Evolutionary conservation across 2,329 filamentous ascomycete genomes (phyloP).

Genomic region (Fusarium burgessii): DNA sequence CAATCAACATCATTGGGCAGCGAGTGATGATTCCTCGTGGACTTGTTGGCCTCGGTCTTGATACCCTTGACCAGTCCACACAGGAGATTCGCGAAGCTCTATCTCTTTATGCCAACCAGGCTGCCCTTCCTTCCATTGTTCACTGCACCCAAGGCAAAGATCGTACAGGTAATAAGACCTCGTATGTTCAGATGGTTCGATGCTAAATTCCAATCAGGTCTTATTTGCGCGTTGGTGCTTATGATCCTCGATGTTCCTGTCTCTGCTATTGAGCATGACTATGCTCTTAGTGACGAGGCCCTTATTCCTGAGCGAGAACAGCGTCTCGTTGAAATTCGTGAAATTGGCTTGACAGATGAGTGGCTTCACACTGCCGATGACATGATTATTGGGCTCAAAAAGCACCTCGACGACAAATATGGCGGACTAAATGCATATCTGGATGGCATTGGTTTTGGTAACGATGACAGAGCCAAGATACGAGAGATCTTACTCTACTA

Average conservation of each 20-base stretch:
- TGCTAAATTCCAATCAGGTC: slow-evolving; percentile 63
- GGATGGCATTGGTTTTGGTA: slow-evolving; percentile 68
- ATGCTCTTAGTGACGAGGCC: slow-evolving; percentile 71
- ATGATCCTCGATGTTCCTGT: slow-evolving; percentile 70
- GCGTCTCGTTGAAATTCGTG: slow-evolving; percentile 74
- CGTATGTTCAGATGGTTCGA: too few species aligned
- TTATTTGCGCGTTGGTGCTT: slow-evolving; percentile 76
- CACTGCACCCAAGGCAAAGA: slow-evolving; percentile 95
- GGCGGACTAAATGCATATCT: slow-evolving; percentile 77
- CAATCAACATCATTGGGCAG: slow-evolving; percentile 75
- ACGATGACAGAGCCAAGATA: slow-evolving; percentile 56
- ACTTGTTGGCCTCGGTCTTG: slow-evolving; percentile 75
- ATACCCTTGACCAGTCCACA: slow-evolving; percentile 76
- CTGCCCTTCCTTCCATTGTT: slow-evolving; percentile 73
- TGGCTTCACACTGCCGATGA: slow-evolving; percentile 75
- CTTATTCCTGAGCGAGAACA: slow-evolving; percentile 71
- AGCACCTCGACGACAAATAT: slow-evolving; percentile 70
- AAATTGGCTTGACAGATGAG: slow-evolving; percentile 78
- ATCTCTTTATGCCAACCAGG: slow-evolving; percentile 45
- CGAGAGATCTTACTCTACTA: slow-evolving; percentile 58
- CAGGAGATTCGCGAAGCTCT: slow-evolving; percentile 65
- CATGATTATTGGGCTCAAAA: slow-evolving; percentile 70
- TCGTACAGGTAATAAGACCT: slow-evolving; percentile 57
- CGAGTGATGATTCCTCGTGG: slow-evolving; percentile 80
- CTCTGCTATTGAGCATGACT: slow-evolving; percentile 76